Conservation (phyloP, 139 green algal species). For the Coelastrella sp. region DNA sequence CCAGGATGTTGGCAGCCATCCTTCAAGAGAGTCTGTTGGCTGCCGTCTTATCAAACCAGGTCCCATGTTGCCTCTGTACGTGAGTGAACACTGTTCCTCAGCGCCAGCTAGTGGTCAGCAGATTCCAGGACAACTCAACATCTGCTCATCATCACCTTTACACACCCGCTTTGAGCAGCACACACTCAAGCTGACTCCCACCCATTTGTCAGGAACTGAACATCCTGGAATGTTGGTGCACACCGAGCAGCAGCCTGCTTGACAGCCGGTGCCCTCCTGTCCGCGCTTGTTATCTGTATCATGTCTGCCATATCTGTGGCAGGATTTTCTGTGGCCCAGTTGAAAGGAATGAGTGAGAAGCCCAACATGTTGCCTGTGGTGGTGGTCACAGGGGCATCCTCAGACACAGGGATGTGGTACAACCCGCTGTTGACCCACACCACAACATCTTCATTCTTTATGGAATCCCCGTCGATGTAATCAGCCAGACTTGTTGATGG, state of each 20-base stretch:
- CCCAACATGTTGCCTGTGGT: conserved; percentile 45
- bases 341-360: conserved; percentile 42
- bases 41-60: no score
- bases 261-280: background rate
- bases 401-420: conserved; percentile 48
- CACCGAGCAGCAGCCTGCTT: conserved; percentile 19
- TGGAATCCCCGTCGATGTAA: conserved; percentile 28
- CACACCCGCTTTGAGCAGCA: background rate
- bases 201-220: conserved; percentile 9
- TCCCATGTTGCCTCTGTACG: no score
- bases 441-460: conserved; percentile 44
- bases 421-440: conserved; percentile 45
- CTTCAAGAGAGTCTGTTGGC: no score
- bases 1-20: no score
- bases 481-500: conserved; percentile 3
- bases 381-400: conserved; percentile 50
- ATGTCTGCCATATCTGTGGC: conserved; percentile 49
- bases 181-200: conserved; percentile 18
- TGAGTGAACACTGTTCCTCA: no score
- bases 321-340: conserved; percentile 35
- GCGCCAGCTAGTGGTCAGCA: no score
- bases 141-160: background rate
- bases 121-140: no score
- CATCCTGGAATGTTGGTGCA: background rate
- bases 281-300: conserved; percentile 6